Evolutionary conservation across 192 early-diverging fungal species (phyloP).

Genomic region (Diversispora eburnea): DNA sequence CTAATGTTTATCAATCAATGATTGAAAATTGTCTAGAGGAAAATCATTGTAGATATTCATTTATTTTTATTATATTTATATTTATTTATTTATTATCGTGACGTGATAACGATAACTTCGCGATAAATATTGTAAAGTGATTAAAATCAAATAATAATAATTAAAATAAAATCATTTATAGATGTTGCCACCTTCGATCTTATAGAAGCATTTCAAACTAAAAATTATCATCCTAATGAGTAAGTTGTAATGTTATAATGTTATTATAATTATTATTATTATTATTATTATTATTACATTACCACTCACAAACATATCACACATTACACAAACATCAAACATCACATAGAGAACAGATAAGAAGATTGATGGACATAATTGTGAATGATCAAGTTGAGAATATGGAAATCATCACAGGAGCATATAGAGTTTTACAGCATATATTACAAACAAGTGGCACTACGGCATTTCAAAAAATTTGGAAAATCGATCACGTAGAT

Average conservation of each 20-base stretch:
- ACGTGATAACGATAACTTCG: neutral
- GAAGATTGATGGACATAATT: conserved; percentile 19
- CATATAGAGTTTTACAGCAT: conserved; percentile 21
- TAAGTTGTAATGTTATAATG: neutral
- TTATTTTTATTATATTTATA: neutral
- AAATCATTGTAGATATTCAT: conserved; percentile 17
- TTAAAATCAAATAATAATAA: too few relatives aligned
- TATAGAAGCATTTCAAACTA: too few relatives aligned
- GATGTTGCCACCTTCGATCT: too few relatives aligned
- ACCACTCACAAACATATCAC: neutral
- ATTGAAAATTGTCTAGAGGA: conserved; percentile 28
- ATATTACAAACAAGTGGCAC: conserved; percentile 16
- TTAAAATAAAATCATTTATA: too few relatives aligned
- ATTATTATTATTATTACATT: neutral
- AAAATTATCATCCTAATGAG: too few relatives aligned
- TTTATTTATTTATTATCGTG: neutral
- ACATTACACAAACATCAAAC: neutral
- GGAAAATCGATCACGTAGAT: neutral
- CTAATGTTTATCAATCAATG: conserved; percentile 4
- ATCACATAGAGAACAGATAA: conserved; percentile 8
- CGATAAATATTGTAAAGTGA: too few relatives aligned
- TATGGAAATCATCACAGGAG: neutral
- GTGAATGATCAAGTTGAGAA: conserved; percentile 8
- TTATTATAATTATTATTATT: neutral
- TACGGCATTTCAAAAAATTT: conserved; percentile 14